Evolutionary conservation across 306 rosid genomes (phyloP).

Genomic region (Echinosophora koreensis): DNA sequence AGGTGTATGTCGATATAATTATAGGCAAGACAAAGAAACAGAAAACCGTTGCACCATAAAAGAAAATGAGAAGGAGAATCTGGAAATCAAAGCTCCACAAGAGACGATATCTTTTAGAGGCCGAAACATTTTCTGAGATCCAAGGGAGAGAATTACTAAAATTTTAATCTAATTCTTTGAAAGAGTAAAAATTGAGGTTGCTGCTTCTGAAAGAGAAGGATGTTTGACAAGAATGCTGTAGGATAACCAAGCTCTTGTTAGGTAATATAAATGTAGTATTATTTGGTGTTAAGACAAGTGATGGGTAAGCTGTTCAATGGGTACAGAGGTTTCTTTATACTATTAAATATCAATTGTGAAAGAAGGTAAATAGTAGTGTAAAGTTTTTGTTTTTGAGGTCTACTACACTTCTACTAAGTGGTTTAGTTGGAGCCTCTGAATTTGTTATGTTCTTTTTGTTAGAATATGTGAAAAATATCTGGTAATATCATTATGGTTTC

Average conservation of each 20-base stretch:
- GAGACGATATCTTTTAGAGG: conserved; percentile 26
- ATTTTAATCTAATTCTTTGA: conserved; percentile 7
- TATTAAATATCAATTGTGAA: background rate
- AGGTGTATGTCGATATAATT: conserved; percentile 11
- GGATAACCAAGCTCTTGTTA: background rate
- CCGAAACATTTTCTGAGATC: conserved; percentile 5
- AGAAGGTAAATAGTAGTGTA: background rate
- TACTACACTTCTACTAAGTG: conserved; percentile 6
- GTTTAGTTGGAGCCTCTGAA: conserved; percentile 6
- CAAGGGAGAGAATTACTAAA: conserved; percentile 20
- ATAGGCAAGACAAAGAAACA: conserved; percentile 7
- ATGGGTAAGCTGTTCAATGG: conserved; percentile 4
- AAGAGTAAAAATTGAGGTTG: conserved; percentile 31
- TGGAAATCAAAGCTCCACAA: background rate
- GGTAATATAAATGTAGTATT: conserved; percentile 17
- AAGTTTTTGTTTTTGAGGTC: background rate
- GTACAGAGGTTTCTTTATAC: conserved; percentile 11
- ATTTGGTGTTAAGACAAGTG: conserved; percentile 10
- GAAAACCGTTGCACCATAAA: background rate
- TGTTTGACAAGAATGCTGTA: conserved; percentile 36
- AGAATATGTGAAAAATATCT: too few relatives aligned
- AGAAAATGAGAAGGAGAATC: conserved; percentile 27
- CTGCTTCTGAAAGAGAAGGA: conserved; percentile 16
- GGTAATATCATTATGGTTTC: too few relatives aligned
- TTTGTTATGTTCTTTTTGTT: conserved; percentile 10